Conservation (phyloP, 2,329 filamentous ascomycete genomes). For the Fusarium tuaranense region DNA sequence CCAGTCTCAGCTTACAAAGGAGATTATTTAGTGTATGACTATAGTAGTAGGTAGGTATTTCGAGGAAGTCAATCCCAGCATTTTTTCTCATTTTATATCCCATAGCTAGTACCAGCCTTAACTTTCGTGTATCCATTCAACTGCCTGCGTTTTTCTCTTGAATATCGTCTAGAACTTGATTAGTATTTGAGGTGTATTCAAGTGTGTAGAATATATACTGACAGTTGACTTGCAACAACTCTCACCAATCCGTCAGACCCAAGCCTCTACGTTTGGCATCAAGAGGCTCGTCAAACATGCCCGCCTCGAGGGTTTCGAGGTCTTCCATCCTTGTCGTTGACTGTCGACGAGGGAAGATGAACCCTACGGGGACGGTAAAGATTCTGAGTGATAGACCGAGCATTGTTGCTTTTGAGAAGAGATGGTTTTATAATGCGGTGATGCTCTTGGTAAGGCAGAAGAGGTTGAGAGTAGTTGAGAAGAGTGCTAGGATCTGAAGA, state of each 20-base stretch:
- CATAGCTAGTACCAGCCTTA: not conserved
- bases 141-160: not conserved
- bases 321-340: constrained; percentile 26
- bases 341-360: constrained; percentile 32
- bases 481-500: not conserved
- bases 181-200: not conserved
- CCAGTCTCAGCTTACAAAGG: not conserved
- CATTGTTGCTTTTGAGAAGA: constrained; percentile 17
- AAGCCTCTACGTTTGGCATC: constrained; percentile 23
- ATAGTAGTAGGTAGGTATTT: not conserved
- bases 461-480: not conserved
- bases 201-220: not conserved
- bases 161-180: not conserved
- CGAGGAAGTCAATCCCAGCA: not conserved
- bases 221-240: not conserved
- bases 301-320: constrained; percentile 27
- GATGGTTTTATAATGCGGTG: not conserved
- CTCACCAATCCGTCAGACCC: constrained; percentile 33
- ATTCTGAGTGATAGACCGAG: constrained; percentile 33
- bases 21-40: not conserved
- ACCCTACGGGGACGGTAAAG: constrained; percentile 35
- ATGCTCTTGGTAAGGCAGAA: not conserved
- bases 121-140: not conserved
- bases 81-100: not conserved
- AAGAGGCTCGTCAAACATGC: constrained; percentile 34